These are phyloP conservation scores for Gastrodia elata DNA, from an alignment of 106 monocot genomes.

Conservation along the genomic window DNA sequence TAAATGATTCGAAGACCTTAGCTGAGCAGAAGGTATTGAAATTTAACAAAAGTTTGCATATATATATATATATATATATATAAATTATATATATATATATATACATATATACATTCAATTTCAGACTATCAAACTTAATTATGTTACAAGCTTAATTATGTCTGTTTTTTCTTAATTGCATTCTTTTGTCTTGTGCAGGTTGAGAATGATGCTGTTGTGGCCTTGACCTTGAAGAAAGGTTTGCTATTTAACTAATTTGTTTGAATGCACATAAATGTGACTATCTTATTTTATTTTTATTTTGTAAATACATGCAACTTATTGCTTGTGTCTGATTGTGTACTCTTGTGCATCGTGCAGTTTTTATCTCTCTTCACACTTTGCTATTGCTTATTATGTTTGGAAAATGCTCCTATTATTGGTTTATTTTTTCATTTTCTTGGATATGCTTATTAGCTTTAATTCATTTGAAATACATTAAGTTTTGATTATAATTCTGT, in stretches of 20 bases:
- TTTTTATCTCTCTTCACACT: background rate
- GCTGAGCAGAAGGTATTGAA: conserved; percentile 81
- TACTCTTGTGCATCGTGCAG: background rate
- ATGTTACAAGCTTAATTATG: background rate
- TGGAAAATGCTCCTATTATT: background rate
- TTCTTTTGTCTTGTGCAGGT: conserved; percentile 37
- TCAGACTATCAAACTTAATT: background rate
- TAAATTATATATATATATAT: too few species aligned
- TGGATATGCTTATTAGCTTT: background rate
- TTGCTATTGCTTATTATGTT: background rate
- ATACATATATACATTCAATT: background rate
- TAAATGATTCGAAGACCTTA: conserved; percentile 86
- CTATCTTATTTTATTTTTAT: too few species aligned
- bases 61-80: background rate
- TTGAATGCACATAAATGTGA: background rate
- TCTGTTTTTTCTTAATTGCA: background rate
- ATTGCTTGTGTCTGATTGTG: background rate
- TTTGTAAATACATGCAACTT: background rate
- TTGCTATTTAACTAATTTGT: conserved; percentile 4
- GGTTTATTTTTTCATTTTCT: background rate
- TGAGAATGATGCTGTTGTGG: conserved; percentile 89
- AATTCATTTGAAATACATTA: background rate
- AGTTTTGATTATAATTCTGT: background rate
- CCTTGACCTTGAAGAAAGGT: conserved; percentile 74
- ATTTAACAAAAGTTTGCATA: background rate